A percentile compares a stretch with the other conserved stretches of the same genome.
phyloP scores from a whole-genome alignment of 140 eudicot genomes.

The Bidens hawaiensis region DNA sequence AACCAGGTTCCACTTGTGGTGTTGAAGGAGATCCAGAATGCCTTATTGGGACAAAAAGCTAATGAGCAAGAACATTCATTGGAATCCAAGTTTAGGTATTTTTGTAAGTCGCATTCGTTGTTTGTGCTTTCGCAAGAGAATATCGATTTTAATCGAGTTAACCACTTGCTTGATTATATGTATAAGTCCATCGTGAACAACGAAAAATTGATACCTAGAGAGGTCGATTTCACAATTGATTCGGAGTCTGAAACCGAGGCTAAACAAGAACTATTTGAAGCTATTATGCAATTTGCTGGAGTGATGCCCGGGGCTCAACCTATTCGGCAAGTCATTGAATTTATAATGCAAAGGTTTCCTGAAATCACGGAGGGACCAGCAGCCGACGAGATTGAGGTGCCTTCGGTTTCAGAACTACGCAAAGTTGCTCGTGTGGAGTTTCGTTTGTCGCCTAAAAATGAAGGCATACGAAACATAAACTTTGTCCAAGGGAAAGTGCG shows the following conservation, averaged over 20 bases:
- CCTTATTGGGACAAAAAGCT: background rate
- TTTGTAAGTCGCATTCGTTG: constrained; percentile 14
- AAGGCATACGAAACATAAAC: constrained; percentile 15
- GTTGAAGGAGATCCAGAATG: background rate
- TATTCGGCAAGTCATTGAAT: background rate
- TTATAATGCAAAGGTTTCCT: background rate
- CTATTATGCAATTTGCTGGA: background rate
- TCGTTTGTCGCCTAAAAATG: background rate
- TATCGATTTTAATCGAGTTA: background rate
- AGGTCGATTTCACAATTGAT: background rate
- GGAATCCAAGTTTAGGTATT: constrained; percentile 5
- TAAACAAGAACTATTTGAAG: constrained; percentile 6
- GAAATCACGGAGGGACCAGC: background rate
- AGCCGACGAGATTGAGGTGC: constrained; percentile 27
- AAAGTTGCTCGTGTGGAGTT: constrained; percentile 15
- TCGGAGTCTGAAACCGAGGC: background rate
- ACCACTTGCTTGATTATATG: constrained; percentile 31
- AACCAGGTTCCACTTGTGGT: background rate
- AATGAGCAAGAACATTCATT: background rate
- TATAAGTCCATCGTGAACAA: constrained; percentile 20
- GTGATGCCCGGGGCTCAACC: background rate
- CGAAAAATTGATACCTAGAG: background rate
- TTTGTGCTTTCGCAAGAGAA: background rate
- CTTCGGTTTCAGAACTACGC: constrained; percentile 26
- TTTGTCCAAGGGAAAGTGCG: constrained; percentile 9